Evolutionary conservation across 768 basidiomycete genomes (phyloP).

Genomic region (Agaricus blazei): DNA sequence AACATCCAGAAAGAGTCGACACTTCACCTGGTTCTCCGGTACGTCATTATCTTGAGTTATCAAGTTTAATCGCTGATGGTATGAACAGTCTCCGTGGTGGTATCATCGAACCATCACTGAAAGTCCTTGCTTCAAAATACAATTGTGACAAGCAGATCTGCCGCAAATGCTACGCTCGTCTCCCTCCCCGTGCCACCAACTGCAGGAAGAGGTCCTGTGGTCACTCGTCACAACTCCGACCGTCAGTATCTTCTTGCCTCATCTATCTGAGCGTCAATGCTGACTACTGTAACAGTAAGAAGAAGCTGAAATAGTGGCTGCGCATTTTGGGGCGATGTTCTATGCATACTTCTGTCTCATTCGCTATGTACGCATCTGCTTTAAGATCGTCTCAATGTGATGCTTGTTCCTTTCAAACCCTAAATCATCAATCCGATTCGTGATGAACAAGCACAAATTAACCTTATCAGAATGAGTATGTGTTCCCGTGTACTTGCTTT

Average conservation of each 20-base stretch:
- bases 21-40: conserved; percentile 96
- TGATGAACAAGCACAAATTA: too few relatives aligned
- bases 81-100: conserved; percentile 82
- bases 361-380: conserved; percentile 5
- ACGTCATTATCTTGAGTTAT: conserved; percentile 20
- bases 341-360: background rate
- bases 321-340: conserved; percentile 9
- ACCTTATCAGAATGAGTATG: too few relatives aligned
- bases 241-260: conserved; percentile 47
- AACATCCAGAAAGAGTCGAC: conserved; percentile 99
- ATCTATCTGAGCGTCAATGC: background rate
- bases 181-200: conserved; percentile 98
- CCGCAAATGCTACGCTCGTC: conserved; percentile 99
- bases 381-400: conserved; percentile 6
- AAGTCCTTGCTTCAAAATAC: conserved; percentile 95
- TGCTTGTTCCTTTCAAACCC: background rate
- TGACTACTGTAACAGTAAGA: conserved; percentile 61
- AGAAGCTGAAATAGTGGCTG: conserved; percentile 85
- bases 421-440: too few relatives aligned
- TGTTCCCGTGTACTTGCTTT: too few relatives aligned
- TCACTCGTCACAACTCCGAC: conserved; percentile 86
- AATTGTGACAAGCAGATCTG: conserved; percentile 99
- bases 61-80: background rate
- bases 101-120: conserved; percentile 98
- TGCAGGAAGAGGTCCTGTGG: conserved; percentile 95